phyloP scores from a whole-genome alignment of 2,329 filamentous ascomycete species.

The Monilinia fructicola region DNA sequence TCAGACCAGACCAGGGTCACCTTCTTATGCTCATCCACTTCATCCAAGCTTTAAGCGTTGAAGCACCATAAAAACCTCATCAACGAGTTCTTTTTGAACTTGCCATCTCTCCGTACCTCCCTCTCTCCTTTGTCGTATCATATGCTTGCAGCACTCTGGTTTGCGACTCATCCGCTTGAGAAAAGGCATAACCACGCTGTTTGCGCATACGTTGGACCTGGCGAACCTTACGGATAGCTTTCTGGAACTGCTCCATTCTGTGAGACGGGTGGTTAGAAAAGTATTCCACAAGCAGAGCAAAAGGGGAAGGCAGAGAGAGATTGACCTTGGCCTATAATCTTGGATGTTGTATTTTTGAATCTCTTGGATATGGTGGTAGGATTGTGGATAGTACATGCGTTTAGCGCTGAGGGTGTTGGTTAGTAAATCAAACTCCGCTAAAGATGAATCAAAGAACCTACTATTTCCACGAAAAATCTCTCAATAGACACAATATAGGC shows the following conservation, averaged over 20 bases:
- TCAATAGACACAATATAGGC: conserved; percentile 75
- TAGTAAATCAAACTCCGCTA: neutral
- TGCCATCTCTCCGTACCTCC: conserved; percentile 92
- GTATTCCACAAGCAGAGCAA: conserved; percentile 29
- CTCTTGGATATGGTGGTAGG: conserved; percentile 98
- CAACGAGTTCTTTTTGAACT: conserved; percentile 32
- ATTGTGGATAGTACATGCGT: conserved; percentile 93
- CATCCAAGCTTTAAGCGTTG: neutral
- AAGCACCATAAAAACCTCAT: neutral
- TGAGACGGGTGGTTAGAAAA: neutral
- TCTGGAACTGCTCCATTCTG: conserved; percentile 99
- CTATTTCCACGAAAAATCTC: conserved; percentile 97
- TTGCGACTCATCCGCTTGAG: conserved; percentile 94
- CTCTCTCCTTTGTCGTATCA: conserved; percentile 90
- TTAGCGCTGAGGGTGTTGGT: conserved; percentile 56
- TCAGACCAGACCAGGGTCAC: conserved; percentile 15
- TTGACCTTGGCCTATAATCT: conserved; percentile 90
- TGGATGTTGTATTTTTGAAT: conserved; percentile 99
- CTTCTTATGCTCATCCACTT: neutral
- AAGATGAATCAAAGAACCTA: conserved; percentile 38
- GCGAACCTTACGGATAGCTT: conserved; percentile 95
- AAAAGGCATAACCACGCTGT: conserved; percentile 97
- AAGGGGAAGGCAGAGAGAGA: conserved; percentile 29
- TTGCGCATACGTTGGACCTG: conserved; percentile 99
- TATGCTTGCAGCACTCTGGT: conserved; percentile 95